These are phyloP conservation scores for Epichloe amarillans DNA, from an alignment of 2,329 filamentous ascomycete genomes.

Conservation along the genomic window DNA sequence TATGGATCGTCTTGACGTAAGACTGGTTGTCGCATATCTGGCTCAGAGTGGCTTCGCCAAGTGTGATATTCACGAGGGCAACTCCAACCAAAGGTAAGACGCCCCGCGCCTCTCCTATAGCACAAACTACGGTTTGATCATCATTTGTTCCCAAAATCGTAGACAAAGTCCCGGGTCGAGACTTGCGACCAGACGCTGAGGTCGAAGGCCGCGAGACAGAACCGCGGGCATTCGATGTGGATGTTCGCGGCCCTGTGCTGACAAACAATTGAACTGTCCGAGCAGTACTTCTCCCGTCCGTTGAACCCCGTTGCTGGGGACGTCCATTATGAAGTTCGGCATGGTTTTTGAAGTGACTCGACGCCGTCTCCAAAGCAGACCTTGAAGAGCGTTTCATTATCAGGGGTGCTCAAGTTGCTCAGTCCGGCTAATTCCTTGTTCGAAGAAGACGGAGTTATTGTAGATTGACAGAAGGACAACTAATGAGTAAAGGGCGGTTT, in stretches of 20 bases:
- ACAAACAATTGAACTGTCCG: constrained; percentile 8
- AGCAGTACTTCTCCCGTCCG: neutral
- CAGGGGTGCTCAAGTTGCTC: neutral
- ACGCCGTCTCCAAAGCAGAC: neutral
- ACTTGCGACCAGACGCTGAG: constrained; percentile 32
- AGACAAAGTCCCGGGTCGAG: constrained; percentile 23
- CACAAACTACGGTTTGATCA: constrained; percentile 68
- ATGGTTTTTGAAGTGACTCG: neutral
- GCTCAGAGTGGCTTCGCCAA: constrained; percentile 71
- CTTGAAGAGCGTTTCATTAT: neutral
- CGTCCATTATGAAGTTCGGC: neutral
- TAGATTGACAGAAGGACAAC: too few species aligned
- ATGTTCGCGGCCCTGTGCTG: constrained; percentile 8
- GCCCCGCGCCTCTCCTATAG: constrained; percentile 76
- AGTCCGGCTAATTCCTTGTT: too few species aligned
- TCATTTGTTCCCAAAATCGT: constrained; percentile 33
- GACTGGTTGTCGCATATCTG: constrained; percentile 91
- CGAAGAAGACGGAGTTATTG: too few species aligned
- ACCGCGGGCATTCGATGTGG: neutral
- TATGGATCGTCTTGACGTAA: constrained; percentile 78
- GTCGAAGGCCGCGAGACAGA: constrained; percentile 14
- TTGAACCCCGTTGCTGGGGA: neutral
- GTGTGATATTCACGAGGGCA: constrained; percentile 76
- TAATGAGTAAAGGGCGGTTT: too few species aligned
- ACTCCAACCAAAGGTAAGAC: constrained; percentile 74